Conservation (phyloP, 495 filamentous ascomycete genomes). For the Podospora anserina region DNA sequence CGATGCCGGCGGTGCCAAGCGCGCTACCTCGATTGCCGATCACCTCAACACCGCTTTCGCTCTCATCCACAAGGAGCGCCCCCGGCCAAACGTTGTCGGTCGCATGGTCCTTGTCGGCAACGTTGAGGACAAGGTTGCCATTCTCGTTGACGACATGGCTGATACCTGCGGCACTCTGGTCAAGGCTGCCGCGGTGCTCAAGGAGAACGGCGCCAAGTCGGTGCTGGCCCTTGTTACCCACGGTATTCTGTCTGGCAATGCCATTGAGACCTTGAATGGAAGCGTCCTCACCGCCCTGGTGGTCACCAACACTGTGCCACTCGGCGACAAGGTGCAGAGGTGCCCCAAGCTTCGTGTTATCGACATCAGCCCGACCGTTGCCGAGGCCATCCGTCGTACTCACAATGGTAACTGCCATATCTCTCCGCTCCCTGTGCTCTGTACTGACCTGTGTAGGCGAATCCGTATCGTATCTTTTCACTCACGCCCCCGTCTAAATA, state of each 20-base stretch:
- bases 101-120: slow-evolving; percentile 93
- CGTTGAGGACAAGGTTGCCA: slow-evolving; percentile 56
- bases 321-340: slow-evolving; percentile 64
- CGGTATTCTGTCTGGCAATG: slow-evolving; percentile 88
- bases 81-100: slow-evolving; percentile 90
- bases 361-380: slow-evolving; percentile 80
- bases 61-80: slow-evolving; percentile 98
- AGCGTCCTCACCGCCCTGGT: slow-evolving; percentile 76
- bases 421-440: slow-evolving; percentile 7
- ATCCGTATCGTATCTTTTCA: slow-evolving; percentile 91
- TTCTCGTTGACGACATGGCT: slow-evolving; percentile 71
- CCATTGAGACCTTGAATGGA: slow-evolving; percentile 83
- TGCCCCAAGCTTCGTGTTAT: slow-evolving; percentile 85
- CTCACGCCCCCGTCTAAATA: slow-evolving; percentile 66
- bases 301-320: slow-evolving; percentile 96
- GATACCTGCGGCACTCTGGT: slow-evolving; percentile 91
- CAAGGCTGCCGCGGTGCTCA: slow-evolving; percentile 89
- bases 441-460: slow-evolving; percentile 31
- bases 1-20: slow-evolving; percentile 94
- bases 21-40: slow-evolving; percentile 95
- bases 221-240: slow-evolving; percentile 95
- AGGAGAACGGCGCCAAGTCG: slow-evolving; percentile 80
- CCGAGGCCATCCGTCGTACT: slow-evolving; percentile 76
- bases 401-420: slow-evolving; percentile 66
- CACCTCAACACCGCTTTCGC: slow-evolving; percentile 91